These are phyloP conservation scores for Verbascum thapsus DNA, from an alignment of 257 asterid genomes.

Conservation along the genomic window DNA sequence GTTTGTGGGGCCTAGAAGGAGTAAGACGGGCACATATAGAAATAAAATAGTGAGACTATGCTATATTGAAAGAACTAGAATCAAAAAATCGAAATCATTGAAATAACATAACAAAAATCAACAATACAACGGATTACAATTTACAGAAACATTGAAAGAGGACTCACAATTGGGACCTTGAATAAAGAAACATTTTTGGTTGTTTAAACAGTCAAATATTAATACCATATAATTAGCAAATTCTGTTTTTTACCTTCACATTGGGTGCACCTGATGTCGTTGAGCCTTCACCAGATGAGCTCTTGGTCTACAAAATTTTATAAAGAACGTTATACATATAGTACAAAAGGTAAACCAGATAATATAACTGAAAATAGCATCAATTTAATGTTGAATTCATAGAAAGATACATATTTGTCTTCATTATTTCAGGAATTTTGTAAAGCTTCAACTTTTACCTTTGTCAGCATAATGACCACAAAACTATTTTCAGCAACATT, in stretches of 20 bases:
- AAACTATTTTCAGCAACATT: constrained; percentile 70
- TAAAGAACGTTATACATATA: constrained; percentile 7
- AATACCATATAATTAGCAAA: not conserved
- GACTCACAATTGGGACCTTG: not conserved
- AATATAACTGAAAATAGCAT: not conserved
- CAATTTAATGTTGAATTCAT: too few species aligned
- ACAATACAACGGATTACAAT: too few species aligned
- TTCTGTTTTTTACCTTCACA: constrained; percentile 44
- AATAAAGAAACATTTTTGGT: constrained; percentile 1
- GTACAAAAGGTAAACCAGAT: too few species aligned
- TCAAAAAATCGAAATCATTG: too few species aligned
- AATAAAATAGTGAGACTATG: too few species aligned
- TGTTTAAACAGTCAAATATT: not conserved
- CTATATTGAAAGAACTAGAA: too few species aligned
- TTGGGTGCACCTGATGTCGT: constrained; percentile 55
- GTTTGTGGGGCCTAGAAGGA: constrained; percentile 56
- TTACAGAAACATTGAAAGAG: not conserved
- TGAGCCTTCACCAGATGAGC: constrained; percentile 62
- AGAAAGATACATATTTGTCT: too few species aligned
- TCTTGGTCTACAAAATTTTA: constrained; percentile 49
- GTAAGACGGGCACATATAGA: not conserved
- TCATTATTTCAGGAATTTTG: not conserved
- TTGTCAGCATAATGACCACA: constrained; percentile 66
- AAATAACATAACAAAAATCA: too few species aligned
- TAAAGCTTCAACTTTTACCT: constrained; percentile 46